phyloP scores from a whole-genome alignment of 2,329 filamentous ascomycete genomes.

The Colletotrichum camelliae region DNA sequence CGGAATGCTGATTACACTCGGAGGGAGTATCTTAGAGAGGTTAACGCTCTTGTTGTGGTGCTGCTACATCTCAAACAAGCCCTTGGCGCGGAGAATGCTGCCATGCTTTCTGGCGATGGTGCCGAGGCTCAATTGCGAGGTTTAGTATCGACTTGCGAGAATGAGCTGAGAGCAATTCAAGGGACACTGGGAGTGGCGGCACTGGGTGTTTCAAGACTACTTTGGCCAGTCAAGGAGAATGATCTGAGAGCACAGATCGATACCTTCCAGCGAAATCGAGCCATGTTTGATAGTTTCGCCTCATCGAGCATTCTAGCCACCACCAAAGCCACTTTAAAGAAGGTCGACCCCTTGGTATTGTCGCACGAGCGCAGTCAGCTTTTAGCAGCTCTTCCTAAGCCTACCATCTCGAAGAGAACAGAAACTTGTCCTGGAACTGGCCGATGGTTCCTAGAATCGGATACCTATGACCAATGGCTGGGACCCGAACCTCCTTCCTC shows the following conservation, averaged over 20 bases:
- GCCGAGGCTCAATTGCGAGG: not conserved
- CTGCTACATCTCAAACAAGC: not conserved
- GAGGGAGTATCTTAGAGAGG: not conserved
- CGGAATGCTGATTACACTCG: accelerated
- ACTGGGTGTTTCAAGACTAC: not conserved
- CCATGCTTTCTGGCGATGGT: not conserved
- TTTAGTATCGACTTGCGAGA: not conserved
- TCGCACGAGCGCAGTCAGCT: not conserved
- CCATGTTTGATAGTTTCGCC: not conserved
- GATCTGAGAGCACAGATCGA: not conserved
- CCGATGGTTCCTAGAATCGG: not conserved
- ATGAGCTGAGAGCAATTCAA: not conserved
- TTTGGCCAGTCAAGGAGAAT: not conserved
- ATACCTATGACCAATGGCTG: not conserved
- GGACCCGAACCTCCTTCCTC: not conserved
- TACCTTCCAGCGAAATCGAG: not conserved
- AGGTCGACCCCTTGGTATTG: not conserved
- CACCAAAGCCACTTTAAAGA: not conserved
- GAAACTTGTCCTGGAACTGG: not conserved
- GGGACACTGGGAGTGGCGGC: not conserved
- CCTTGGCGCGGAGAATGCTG: not conserved
- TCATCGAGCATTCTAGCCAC: not conserved
- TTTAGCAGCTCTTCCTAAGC: not conserved
- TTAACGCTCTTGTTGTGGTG: not conserved
- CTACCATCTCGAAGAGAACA: not conserved